These are phyloP conservation scores for Abrus precatorius DNA, from an alignment of 306 rosid species.

Conservation along the genomic window DNA sequence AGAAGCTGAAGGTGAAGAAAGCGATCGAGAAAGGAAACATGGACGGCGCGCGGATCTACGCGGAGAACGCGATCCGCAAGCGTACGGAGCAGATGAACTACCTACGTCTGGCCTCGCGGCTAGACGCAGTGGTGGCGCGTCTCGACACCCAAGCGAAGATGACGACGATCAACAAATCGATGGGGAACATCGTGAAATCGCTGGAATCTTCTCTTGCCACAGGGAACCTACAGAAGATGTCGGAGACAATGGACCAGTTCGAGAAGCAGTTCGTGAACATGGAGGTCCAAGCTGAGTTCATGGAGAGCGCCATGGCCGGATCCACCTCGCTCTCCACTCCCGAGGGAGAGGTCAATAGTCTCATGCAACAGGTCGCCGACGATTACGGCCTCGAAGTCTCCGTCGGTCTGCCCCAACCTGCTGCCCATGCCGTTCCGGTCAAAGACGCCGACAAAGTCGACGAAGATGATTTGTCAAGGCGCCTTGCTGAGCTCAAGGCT, in stretches of 20 bases:
- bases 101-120: constrained; percentile 88
- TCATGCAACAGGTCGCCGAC: constrained; percentile 98
- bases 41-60: constrained; percentile 95
- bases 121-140: constrained; percentile 95
- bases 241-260: constrained; percentile 92
- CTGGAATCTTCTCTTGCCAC: constrained; percentile 76
- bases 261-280: constrained; percentile 97
- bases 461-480: constrained; percentile 85
- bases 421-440: constrained; percentile 82
- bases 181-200: constrained; percentile 91
- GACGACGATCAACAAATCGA: constrained; percentile 87
- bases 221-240: constrained; percentile 95
- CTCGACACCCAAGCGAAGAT: constrained; percentile 98
- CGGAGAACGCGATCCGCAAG: constrained; percentile 94
- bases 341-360: constrained; percentile 91
- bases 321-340: constrained; percentile 92
- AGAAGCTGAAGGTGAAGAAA: constrained; percentile 91
- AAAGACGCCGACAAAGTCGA: constrained; percentile 89
- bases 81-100: constrained; percentile 97
- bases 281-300: constrained; percentile 99
- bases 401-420: constrained; percentile 92
- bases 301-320: constrained; percentile 98
- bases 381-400: constrained; percentile 97
- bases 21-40: constrained; percentile 96
- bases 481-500: constrained; percentile 98